Conservation (phyloP, 202 grass and related monocot genomes). For the Schoenoplectus tabernaemontani region DNA sequence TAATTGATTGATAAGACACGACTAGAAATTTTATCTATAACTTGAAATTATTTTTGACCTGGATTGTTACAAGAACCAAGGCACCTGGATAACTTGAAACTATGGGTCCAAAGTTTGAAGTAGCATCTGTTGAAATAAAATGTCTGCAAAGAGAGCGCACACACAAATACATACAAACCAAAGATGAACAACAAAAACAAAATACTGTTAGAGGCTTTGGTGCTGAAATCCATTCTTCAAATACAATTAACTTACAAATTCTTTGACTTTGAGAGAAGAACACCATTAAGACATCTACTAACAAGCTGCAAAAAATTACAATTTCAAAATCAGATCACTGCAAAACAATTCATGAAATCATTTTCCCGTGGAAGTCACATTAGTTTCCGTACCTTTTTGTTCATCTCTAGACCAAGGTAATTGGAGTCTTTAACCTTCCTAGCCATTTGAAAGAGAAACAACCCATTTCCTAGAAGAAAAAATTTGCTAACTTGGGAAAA, state of each 20-base stretch:
- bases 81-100: constrained; percentile 81
- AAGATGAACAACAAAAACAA: not conserved
- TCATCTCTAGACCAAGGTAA: constrained; percentile 97
- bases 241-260: constrained; percentile 60
- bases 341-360: constrained; percentile 7
- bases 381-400: constrained; percentile 55
- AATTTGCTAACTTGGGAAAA: not conserved
- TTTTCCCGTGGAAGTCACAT: not conserved
- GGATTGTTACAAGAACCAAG: constrained; percentile 63
- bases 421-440: constrained; percentile 45
- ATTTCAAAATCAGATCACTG: constrained; percentile 13
- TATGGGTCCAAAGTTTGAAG: constrained; percentile 76
- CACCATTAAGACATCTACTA: constrained; percentile 50
- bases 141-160: constrained; percentile 43
- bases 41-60: constrained; percentile 33
- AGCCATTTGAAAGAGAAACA: constrained; percentile 84
- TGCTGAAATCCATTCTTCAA: not conserved
- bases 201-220: not conserved
- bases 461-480: constrained; percentile 58
- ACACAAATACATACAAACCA: constrained; percentile 3
- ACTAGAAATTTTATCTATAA: not conserved
- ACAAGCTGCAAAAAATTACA: constrained; percentile 67
- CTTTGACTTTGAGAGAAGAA: constrained; percentile 36
- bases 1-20: not conserved
- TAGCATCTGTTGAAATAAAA: constrained; percentile 92